Conservation (phyloP, 805 yeast genomes). For the Zygoascus bituminiphila region DNA sequence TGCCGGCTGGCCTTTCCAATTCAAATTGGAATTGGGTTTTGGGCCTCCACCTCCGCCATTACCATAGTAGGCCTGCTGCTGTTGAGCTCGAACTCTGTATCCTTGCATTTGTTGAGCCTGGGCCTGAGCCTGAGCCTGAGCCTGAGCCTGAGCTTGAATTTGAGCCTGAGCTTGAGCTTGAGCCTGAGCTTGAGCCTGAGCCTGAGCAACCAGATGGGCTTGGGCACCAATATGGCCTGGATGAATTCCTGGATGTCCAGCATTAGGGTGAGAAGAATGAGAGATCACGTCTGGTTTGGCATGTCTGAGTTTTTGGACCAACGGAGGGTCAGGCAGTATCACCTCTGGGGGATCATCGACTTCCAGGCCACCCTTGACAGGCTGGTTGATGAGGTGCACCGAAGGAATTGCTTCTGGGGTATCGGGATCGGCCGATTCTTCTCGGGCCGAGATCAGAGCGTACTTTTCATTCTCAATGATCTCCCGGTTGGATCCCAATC, state of each 20-base stretch:
- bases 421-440: not conserved
- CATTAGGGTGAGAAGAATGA: not conserved
- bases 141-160: not conserved
- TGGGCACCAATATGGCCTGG: not conserved
- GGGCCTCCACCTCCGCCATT: conserved; percentile 8
- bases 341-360: conserved; percentile 10
- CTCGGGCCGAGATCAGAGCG: conserved; percentile 28
- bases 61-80: conserved; percentile 20
- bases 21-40: conserved; percentile 23
- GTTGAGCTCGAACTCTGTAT: too few relatives aligned
- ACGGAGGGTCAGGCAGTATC: conserved; percentile 17
- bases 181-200: not conserved
- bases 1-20: conserved; percentile 19
- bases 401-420: not conserved
- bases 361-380: conserved; percentile 15
- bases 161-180: not conserved
- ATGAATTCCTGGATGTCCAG: not conserved
- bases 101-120: conserved; percentile 10
- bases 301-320: conserved; percentile 3
- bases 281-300: not conserved
- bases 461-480: conserved; percentile 34
- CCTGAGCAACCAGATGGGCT: too few relatives aligned
- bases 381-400: conserved; percentile 2
- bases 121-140: conserved; percentile 4
- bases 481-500: conserved; percentile 7